A percentile compares a stretch with the other conserved stretches of the same genome.
Conservation (phyloP, 192 early-diverging fungal genomes). For the Endogone sp. region DNA sequence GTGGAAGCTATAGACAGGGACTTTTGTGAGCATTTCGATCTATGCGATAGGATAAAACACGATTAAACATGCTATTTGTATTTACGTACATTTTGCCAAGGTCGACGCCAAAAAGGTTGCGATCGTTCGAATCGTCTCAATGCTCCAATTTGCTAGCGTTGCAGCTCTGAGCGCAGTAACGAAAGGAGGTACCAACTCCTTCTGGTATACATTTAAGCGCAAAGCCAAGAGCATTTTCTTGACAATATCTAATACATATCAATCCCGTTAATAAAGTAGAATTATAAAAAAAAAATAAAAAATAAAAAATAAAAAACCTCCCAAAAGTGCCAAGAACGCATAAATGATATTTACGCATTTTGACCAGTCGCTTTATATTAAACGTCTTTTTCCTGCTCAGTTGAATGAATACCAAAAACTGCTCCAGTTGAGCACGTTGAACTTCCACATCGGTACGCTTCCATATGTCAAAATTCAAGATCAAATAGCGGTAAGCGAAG, state of each 20-base stretch:
- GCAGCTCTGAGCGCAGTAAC: conserved; percentile 50
- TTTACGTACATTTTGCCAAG: conserved; percentile 44
- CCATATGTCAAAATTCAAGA: conserved; percentile 72
- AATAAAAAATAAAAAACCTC: not conserved
- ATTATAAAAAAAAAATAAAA: not conserved
- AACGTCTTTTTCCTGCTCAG: conserved; percentile 48
- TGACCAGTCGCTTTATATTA: conserved; percentile 53
- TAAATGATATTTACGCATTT: conserved; percentile 48
- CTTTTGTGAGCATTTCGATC: too few relatives aligned
- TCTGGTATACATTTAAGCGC: conserved; percentile 51
- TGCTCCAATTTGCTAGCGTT: conserved; percentile 49
- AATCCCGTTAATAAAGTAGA: not conserved
- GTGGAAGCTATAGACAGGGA: not conserved
- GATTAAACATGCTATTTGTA: too few relatives aligned
- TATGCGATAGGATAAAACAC: too few relatives aligned
- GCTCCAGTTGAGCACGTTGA: conserved; percentile 54
- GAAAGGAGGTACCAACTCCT: conserved; percentile 45
- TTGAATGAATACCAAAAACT: conserved; percentile 56
- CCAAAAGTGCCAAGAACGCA: not conserved
- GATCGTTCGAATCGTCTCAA: conserved; percentile 53
- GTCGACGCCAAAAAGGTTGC: conserved; percentile 63
- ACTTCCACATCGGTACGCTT: conserved; percentile 45
- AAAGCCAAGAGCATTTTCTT: conserved; percentile 59
- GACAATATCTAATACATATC: conserved; percentile 44
- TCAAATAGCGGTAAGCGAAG: conserved; percentile 54